Base-by-base conservation (phyloP, 2,329 filamentous ascomycete species). In the Neonectria coccinea region DNA sequence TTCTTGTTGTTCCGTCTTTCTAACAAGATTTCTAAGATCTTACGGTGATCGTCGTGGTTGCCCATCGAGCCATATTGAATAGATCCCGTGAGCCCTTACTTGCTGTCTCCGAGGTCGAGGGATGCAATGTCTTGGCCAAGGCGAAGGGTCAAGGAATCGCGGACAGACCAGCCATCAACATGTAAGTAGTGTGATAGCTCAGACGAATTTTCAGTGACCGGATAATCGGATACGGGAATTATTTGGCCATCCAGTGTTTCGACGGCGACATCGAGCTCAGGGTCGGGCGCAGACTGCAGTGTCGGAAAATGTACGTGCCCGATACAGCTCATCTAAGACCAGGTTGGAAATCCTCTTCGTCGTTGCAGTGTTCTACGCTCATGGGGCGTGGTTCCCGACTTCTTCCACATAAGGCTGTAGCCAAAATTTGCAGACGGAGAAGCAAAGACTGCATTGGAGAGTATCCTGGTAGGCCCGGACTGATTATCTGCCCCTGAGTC, bases 71-170 rank as follows among this genome's bases (percentile, higher is more conserved):
- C 55, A 14, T 41, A 31, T 10, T 50, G 44, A 4, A 31, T 50
- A 14, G 31, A 20, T 33, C 55, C 44, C 5, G 9, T 57, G 22
- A 57, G 10, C 22, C 50, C 55, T 20, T 57, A 57, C 18, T 41
- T 57, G 2, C 1, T 4, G n/a, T n/a, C n/a, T n/a, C n/a, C n/a
- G n/a, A n/a, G n/a, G n/a, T n/a, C n/a, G n/a, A n/a, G n/a, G n/a
- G n/a, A n/a, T n/a, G n/a, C n/a, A n/a, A n/a, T n/a, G n/a, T n/a
- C n/a, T n/a, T n/a, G n/a, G n/a, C n/a, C n/a, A n/a, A n/a, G 39
- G 7, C 50, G 55, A 39, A 57, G 41, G 20, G 55, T 57, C 10
- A 57, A 31, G 4, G 44, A 20, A 27, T 57, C 44, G 8, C 55
- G 55, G 18, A 57, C 55, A 6, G 55, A 48, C 55, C 55, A 57